phyloP scores from a whole-genome alignment of 139 green algal genomes.

The Chlamydomonas urium region DNA sequence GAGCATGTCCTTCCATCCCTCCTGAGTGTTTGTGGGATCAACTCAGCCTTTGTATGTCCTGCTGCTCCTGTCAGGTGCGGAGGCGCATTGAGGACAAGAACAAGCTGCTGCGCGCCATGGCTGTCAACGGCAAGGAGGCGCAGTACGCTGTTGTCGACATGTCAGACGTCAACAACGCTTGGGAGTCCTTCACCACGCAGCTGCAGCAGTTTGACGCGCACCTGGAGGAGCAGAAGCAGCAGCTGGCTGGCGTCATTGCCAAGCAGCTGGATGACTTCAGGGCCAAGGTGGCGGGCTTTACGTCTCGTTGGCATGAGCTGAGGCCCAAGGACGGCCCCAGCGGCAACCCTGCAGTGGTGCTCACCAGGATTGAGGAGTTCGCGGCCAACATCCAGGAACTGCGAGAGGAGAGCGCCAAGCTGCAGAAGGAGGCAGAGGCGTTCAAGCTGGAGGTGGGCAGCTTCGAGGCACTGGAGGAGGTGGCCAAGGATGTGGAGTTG shows the following conservation, averaged over 20 bases:
- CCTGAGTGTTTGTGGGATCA: too few relatives aligned
- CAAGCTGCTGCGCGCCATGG: conserved; percentile 60
- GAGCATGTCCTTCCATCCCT: too few relatives aligned
- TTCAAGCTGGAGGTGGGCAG: conserved; percentile 56
- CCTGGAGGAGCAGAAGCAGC: conserved; percentile 60
- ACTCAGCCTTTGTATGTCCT: too few relatives aligned
- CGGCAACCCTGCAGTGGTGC: conserved; percentile 57
- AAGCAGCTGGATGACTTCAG: conserved; percentile 61
- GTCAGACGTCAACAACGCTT: conserved; percentile 49
- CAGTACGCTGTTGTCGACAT: conserved; percentile 54
- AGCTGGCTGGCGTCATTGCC: conserved; percentile 44
- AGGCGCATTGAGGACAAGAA: conserved; percentile 73
- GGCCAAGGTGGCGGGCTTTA: conserved; percentile 40
- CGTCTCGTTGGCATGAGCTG: conserved; percentile 36
- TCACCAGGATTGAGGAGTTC: conserved; percentile 64
- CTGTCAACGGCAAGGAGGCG: conserved; percentile 20
- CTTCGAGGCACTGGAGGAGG: conserved; percentile 54
- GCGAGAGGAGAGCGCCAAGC: conserved; percentile 45
- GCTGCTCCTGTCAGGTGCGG: conserved; percentile 49
- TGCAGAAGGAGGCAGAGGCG: conserved; percentile 59
- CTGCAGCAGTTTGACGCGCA: conserved; percentile 66
- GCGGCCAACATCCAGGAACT: conserved; percentile 40
- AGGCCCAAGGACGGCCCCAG: conserved; percentile 60
- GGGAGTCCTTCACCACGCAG: conserved; percentile 67
- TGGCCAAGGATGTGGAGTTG: conserved; percentile 46